These are phyloP conservation scores for Porcisia hertigi DNA, from an alignment of 208 protist species.

Conservation along the genomic window DNA sequence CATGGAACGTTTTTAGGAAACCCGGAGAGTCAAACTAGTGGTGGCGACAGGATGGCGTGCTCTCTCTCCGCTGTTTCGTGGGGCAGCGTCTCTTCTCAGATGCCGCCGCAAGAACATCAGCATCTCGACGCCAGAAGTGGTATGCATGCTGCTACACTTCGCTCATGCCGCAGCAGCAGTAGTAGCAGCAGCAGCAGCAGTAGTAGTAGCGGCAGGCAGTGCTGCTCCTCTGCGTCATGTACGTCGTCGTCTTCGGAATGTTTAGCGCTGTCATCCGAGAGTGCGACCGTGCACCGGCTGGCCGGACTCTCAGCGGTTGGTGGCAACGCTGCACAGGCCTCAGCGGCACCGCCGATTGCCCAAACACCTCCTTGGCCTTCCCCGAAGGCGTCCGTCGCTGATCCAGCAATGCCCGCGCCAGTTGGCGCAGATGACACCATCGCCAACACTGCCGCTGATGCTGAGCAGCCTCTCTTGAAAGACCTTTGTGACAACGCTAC, in stretches of 20 bases:
- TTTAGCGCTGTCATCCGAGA: background rate
- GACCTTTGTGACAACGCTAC: background rate
- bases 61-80: background rate
- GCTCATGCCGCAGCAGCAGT: constrained; percentile 7
- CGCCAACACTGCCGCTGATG: background rate
- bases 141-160: background rate
- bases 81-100: background rate
- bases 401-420: background rate
- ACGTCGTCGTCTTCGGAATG: background rate
- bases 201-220: background rate
- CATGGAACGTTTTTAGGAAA: constrained; percentile 2
- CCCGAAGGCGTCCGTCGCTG: background rate
- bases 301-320: background rate
- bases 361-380: background rate
- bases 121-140: background rate
- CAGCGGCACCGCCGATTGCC: background rate
- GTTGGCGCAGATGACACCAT: background rate
- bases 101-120: background rate
- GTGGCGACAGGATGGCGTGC: constrained; percentile 3
- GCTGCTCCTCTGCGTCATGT: background rate
- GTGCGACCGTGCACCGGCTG: background rate
- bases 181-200: constrained; percentile 5
- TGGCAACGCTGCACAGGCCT: background rate
- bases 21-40: background rate
- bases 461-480: background rate